Conservation (phyloP, 1,139 yeast species). For the Pichia sp. region DNA sequence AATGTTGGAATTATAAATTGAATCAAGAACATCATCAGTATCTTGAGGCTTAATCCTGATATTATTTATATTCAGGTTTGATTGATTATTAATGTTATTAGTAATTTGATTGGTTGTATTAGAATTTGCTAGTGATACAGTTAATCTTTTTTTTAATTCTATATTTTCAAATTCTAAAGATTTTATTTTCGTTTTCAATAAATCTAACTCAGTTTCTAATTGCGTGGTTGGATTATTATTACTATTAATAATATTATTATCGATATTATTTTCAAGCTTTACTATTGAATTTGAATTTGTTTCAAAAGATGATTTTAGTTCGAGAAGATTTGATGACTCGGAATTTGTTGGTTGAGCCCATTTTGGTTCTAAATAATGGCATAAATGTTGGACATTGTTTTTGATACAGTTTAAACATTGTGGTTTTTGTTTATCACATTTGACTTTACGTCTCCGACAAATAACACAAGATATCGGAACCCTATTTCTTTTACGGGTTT, state of each 20-base stretch:
- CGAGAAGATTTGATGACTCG: too few species aligned
- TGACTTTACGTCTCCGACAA: conserved; percentile 43
- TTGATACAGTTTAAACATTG: conserved; percentile 67
- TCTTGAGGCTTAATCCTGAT: too few species aligned
- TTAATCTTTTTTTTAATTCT: conserved; percentile 17
- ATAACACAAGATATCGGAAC: conserved; percentile 44
- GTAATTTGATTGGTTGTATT: neutral
- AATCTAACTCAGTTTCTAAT: conserved; percentile 10
- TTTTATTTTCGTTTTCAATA: conserved; percentile 23
- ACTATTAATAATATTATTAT: neutral
- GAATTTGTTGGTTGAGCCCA: conserved; percentile 48
- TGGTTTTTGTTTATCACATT: conserved; percentile 62
- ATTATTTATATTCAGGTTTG: too few species aligned
- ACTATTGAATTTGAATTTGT: neutral
- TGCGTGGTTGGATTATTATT: neutral
- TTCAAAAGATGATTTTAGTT: too few species aligned
- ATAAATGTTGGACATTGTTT: conserved; percentile 68
- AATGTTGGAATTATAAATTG: conserved; percentile 43
- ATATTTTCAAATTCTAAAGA: conserved; percentile 26
- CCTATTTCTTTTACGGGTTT: conserved; percentile 36
- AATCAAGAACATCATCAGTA: conserved; percentile 31
- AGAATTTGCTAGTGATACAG: neutral
- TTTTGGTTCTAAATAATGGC: conserved; percentile 58
- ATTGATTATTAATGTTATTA: neutral
- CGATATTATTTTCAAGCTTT: neutral